Evolutionary conservation across 2,329 filamentous ascomycete species (phyloP), one percentile per base, ranked within the genome.

Genomic region (Knufia petricola): DNA sequence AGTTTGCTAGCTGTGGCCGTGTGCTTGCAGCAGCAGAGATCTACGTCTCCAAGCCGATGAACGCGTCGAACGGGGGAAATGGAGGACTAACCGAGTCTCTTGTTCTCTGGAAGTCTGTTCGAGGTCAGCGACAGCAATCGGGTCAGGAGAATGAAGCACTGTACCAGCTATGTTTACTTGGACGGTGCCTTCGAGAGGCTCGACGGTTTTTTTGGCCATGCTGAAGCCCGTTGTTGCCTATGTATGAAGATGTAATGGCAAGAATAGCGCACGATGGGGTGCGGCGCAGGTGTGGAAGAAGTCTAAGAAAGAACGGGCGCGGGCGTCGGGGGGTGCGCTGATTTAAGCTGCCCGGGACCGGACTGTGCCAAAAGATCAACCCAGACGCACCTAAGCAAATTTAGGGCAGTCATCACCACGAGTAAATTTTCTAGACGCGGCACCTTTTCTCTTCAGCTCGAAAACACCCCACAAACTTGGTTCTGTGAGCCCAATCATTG

Each of bases 41-140:
- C 12, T 13, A 15, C 40, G 40, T 19, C n/a, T 23, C 3, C 21
- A 21, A 23, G 31, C 7, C 8, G 10, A 26, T 40, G 31, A 28
- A 36, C 26, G 34, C 23, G 28, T 9, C 38, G 26, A 46, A 47
- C 23, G 19, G 19, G 42, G 43, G n/a, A 34, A 39, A 15, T 19
- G 31, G 28, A 9, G 9, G 24, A 30, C 21, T 77, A 81, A 94
- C 87, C 64, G 80, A 82, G 64, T 94, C 87, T 61, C 87, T 79
- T 42, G 88, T 87, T 62, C 82, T 76, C 52, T 86, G 76, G 64
- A 90, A 90, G 65, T 86, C 83, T 50, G n/a, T 28, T 12, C 6
- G 26, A 28, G 26, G 26, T 28, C 12, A 28, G 26, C 26, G 26
- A 28, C 12, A 12, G 26, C 12, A 12, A 12, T 28, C 26, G 6